Evolutionary conservation across 352 stramenopile species (phyloP), one percentile per base, ranked within the genome.

Genomic region (Pelagophyceae sp.): DNA sequence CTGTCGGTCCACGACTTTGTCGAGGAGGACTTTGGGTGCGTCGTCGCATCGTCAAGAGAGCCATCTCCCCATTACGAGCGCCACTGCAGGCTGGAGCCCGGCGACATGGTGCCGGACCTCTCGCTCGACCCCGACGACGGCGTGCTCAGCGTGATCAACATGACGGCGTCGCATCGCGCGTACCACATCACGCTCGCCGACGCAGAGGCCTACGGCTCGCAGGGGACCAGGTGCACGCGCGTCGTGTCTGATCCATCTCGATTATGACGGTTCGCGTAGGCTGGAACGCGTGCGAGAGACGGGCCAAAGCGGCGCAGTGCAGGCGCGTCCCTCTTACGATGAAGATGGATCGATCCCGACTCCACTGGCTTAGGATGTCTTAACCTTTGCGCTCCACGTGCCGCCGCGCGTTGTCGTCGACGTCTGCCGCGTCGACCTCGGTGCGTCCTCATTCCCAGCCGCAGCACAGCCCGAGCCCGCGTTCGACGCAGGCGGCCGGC

Each of bases 1-100:
- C 35, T 72, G 11, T 51, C 31, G 11, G 64, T 72, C 31, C 19
- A 72, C 19, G 6, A 19, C 15, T 72, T 72, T 32, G 64, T 45
- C 64, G 64, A 72, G 64, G 23, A 38, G 23, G 35, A 72, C 35
- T 72, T 45, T 32, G 64, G 58, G 58, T 67, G 58, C 58, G 58
- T 27, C n/a, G n/a, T n/a, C n/a, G n/a, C n/a, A n/a, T n/a, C 11
- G 23, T 54, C 11, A 23, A 54, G 45, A 23, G 45, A 54, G 45
- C 11, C 11, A 23, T 23, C 45, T 23, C 11, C 11, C 45, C 45
- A 23, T 54, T 54, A 23, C 11, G 11, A 23, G 23, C 45, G 45
- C 11, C 45, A 54, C 11, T 54, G 45, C 29, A 67, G 64, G 64
- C 64, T 72, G 20, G 20, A 37, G 64, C 19, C 19, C 3, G 20